Percentiles rank a stretch among this genome's conserved stretches.
phyloP scores from a whole-genome alignment of 495 filamentous ascomycete species.

The Aspergillus nidulans region DNA sequence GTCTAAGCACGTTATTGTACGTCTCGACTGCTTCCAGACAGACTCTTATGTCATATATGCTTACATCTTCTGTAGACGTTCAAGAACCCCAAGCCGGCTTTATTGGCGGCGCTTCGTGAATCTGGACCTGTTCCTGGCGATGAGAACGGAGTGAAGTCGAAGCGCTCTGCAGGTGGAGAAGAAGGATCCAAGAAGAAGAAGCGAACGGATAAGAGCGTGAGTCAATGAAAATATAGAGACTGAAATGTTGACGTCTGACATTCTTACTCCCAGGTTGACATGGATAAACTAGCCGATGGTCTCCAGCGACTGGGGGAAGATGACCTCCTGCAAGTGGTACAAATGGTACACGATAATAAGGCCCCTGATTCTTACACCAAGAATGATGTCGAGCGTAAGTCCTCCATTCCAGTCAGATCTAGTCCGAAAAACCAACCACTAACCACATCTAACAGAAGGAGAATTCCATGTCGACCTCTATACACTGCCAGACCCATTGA shows the following conservation, averaged over 20 bases:
- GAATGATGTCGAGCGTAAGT: conserved; percentile 91
- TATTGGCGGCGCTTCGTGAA: conserved; percentile 68
- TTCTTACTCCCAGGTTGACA: conserved; percentile 54
- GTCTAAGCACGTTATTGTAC: conserved; percentile 69
- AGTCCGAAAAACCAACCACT: not conserved
- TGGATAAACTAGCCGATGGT: conserved; percentile 96
- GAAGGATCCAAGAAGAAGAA: conserved; percentile 74
- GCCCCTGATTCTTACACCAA: conserved; percentile 86
- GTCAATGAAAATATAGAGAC: conserved; percentile 7
- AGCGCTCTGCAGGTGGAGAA: conserved; percentile 46
- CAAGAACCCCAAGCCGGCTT: conserved; percentile 83
- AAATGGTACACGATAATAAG: conserved; percentile 98
- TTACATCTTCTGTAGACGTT: conserved; percentile 53
- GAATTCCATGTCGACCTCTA: conserved; percentile 99
- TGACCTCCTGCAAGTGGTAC: conserved; percentile 88
- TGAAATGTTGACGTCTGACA: not conserved
- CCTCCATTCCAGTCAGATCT: not conserved
- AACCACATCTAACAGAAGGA: conserved; percentile 57
- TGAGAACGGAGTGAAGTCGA: conserved; percentile 55
- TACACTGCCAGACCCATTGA: conserved; percentile 73
- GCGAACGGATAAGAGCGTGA: conserved; percentile 61
- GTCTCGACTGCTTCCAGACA: conserved; percentile 22
- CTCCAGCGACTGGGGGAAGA: conserved; percentile 81
- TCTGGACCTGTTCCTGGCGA: conserved; percentile 80
- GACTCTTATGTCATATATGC: not conserved